Conservation (phyloP, 2,329 filamentous ascomycete genomes). For the Escovopsis weberi region DNA sequence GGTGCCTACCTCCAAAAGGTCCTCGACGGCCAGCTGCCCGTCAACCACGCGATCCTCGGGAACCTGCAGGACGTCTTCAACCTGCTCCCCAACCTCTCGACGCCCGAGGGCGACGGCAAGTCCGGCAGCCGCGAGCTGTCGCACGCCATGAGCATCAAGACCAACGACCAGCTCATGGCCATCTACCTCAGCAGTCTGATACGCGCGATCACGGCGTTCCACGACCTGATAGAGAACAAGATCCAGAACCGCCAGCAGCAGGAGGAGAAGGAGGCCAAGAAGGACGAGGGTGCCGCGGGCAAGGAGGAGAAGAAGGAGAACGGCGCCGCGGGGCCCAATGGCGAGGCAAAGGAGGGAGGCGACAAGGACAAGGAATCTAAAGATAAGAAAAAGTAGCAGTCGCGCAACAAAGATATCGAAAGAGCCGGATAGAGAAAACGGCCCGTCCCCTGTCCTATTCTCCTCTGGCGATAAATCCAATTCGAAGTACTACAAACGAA, state of each 20-base stretch:
- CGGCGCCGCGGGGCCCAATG: conserved; percentile 22
- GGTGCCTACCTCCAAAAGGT: conserved; percentile 93
- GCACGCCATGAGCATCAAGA: conserved; percentile 97
- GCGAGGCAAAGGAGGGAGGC: conserved; percentile 32
- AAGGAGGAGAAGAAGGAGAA: conserved; percentile 45
- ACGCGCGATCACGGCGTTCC: conserved; percentile 94
- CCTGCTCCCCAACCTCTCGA: conserved; percentile 86
- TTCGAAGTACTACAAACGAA: no score
- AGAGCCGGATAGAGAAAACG: background rate
- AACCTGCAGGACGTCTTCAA: conserved; percentile 99
- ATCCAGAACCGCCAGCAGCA: conserved; percentile 97
- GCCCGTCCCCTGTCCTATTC: no score
- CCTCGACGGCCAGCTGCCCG: conserved; percentile 76
- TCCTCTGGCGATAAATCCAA: no score
- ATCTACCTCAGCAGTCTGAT: conserved; percentile 97
- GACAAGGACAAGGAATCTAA: conserved; percentile 43
- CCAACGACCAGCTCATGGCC: conserved; percentile 96
- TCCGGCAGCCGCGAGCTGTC: conserved; percentile 68
- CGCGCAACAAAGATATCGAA: background rate
- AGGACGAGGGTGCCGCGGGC: conserved; percentile 49
- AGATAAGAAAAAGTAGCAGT: conserved; percentile 32
- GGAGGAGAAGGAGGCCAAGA: conserved; percentile 86
- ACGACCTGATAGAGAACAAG: conserved; percentile 99
- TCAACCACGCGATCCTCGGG: conserved; percentile 94
- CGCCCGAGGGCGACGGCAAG: conserved; percentile 55